Evolutionary conservation across 2,329 filamentous ascomycete genomes (phyloP).

Genomic region (Magnaporthiopsis incrustans): DNA sequence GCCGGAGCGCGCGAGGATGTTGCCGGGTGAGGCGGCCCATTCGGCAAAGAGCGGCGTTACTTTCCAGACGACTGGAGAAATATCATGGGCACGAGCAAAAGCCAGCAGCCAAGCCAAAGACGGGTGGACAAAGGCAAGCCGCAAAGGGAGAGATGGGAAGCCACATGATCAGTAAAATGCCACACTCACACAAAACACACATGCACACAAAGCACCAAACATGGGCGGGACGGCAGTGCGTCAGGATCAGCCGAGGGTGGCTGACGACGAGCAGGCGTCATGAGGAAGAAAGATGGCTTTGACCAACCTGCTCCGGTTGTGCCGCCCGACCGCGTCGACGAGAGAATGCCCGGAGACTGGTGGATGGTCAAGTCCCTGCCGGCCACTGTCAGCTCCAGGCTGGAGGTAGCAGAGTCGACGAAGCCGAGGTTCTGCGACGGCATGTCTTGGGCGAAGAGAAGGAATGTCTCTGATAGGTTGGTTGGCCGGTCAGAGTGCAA

Average conservation of each 20-base stretch:
- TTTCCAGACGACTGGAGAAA: slow-evolving; percentile 70
- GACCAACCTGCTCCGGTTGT: slow-evolving; percentile 44
- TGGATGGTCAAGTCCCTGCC: slow-evolving; percentile 65
- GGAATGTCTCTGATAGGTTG: slow-evolving; percentile 63
- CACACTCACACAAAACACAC: neutral
- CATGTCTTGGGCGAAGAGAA: slow-evolving; percentile 71
- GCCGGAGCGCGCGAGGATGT: slow-evolving; percentile 51
- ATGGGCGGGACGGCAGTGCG: neutral
- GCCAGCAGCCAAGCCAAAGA: neutral
- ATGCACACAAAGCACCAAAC: neutral
- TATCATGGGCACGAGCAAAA: slow-evolving; percentile 8
- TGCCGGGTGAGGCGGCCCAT: slow-evolving; percentile 62
- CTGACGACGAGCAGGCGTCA: neutral
- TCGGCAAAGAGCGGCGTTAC: slow-evolving; percentile 75
- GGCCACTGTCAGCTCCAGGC: slow-evolving; percentile 57
- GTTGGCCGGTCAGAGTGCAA: neutral
- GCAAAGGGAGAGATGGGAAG: slow-evolving; percentile 1
- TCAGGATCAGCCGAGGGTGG: neutral
- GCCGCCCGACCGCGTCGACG: slow-evolving; percentile 60
- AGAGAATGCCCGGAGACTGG: slow-evolving; percentile 77
- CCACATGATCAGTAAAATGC: neutral
- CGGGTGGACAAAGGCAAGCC: slow-evolving; percentile 3
- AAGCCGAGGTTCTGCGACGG: slow-evolving; percentile 78
- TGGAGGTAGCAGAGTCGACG: slow-evolving; percentile 60
- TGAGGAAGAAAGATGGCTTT: neutral